Base-by-base conservation (phyloP, 1,284 basidiomycete species). In the Coniferiporia weirii region DNA sequence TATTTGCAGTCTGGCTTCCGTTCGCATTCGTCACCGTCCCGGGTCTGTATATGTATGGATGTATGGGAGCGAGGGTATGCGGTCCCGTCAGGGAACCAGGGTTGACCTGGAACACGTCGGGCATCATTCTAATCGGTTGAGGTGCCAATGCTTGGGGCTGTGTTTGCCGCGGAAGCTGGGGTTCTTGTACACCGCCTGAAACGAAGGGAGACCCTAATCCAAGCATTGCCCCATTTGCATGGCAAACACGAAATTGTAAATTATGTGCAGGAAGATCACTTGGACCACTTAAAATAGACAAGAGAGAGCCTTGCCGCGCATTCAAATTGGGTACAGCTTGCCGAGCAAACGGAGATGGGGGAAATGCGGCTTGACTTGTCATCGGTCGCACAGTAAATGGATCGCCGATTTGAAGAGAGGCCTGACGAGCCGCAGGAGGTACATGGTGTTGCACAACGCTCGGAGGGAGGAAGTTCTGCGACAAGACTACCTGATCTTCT, bases 331-430 rank as follows among this genome's bases (percentile, higher is more conserved):
- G 75, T 64, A 70, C 74, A 61, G 52, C 57, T 12, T 65, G 60
- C 27, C 65, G 61, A 9, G 64, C 64, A 44, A 73, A 72, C 55
- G 70, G 66, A 12, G 73, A 70, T 38, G 71, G 66, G 6, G 73
- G 76, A 64, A 79, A 80, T 63, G 77, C 76, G 3, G 78, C 73
- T 64, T 83, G 79, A 64, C 82, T 84, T 4, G 85, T 87, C 60
- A 76, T 77, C 12, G 87, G 79, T 54, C 87, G 78, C 27, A 80
- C 75, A 66, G 81, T 78, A 65, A 81, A 80, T 0, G 78, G 73
- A 68, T 81, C 80, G 55, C 72, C 63, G 62, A 52, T 63, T 44
- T 59, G 53, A n/a, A 54, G 58, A 48, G 60, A 32, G 27, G 56
- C 27, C 3, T 48, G 22, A 9, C 20, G 40, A 17, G n/a, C n/a